A percentile compares a stretch with the other conserved stretches of the same genome.
Conservation (phyloP, 768 basidiomycete genomes). For the Glaciozyma antarctica region DNA sequence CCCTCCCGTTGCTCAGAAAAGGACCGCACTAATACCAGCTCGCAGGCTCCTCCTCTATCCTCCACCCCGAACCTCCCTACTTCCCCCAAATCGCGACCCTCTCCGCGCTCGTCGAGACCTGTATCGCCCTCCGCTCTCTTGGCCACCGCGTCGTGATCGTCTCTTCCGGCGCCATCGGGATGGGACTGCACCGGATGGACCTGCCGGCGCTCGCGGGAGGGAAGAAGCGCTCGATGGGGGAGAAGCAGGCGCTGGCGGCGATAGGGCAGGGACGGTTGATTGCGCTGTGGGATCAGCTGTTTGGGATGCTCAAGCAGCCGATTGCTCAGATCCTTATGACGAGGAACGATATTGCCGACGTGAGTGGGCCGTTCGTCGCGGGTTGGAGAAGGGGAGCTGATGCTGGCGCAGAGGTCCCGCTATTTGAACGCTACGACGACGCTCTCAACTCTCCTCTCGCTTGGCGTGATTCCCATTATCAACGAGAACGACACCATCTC, state of each 20-base stretch:
- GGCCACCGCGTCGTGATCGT: slow-evolving; percentile 94
- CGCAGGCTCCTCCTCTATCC: slow-evolving; percentile 87
- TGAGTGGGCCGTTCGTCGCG: slow-evolving; percentile 39
- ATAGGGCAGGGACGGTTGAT: slow-evolving; percentile 95
- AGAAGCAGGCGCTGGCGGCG: slow-evolving; percentile 90
- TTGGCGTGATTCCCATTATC: slow-evolving; percentile 96
- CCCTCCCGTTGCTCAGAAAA: too few species aligned
- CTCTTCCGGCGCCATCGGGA: slow-evolving; percentile 94
- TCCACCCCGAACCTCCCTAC: slow-evolving; percentile 77
- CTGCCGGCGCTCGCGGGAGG: slow-evolving; percentile 38
- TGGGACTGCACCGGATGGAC: slow-evolving; percentile 86
- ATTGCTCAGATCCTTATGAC: slow-evolving; percentile 92
- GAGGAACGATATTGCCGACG: slow-evolving; percentile 93
- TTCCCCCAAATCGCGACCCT: slow-evolving; percentile 83
- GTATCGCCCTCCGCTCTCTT: slow-evolving; percentile 59
- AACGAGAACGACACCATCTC: slow-evolving; percentile 99
- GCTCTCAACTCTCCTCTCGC: slow-evolving; percentile 73
- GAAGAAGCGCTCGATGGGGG: slow-evolving; percentile 68
- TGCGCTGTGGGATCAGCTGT: slow-evolving; percentile 93
- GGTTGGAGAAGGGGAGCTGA: not conserved
- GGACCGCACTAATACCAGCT: not conserved
- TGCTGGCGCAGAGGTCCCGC: slow-evolving; percentile 60
- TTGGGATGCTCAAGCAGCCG: slow-evolving; percentile 83
- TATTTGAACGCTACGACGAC: slow-evolving; percentile 97
- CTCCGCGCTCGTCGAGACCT: slow-evolving; percentile 85